These are phyloP conservation scores for Arthrinium phaeospermum DNA, from an alignment of 2,329 filamentous ascomycete genomes.

Conservation along the genomic window DNA sequence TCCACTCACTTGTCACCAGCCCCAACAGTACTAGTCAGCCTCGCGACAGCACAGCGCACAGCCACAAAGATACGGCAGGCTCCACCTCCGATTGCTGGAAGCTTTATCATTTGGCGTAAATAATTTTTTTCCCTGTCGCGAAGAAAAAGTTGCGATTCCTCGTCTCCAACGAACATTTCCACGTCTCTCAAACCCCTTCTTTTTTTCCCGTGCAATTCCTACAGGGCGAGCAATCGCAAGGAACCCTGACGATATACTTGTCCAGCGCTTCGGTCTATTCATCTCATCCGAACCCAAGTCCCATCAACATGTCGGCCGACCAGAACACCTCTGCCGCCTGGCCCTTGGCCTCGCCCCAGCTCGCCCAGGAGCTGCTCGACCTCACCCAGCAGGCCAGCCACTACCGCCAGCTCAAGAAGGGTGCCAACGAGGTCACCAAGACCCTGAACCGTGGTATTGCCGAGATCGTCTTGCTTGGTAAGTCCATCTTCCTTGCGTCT, in stretches of 20 bases:
- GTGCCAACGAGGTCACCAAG: slow-evolving; percentile 83
- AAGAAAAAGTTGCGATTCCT: background rate
- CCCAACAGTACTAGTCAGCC: background rate
- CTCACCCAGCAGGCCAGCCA: slow-evolving; percentile 75
- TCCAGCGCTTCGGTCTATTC: slow-evolving; percentile 6
- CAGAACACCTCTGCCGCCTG: slow-evolving; percentile 50
- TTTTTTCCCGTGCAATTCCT: slow-evolving; percentile 16
- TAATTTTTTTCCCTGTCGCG: slow-evolving; percentile 10
- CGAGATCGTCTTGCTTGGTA: slow-evolving; percentile 77
- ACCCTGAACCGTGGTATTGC: slow-evolving; percentile 88
- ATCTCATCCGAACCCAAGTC: slow-evolving; percentile 12
- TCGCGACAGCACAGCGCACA: background rate
- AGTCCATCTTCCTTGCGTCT: too few relatives aligned
- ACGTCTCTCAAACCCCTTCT: background rate
- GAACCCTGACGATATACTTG: slow-evolving; percentile 56
- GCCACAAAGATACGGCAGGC: slow-evolving; percentile 2
- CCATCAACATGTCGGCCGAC: slow-evolving; percentile 35
- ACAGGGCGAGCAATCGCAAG: slow-evolving; percentile 67
- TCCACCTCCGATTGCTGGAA: slow-evolving; percentile 1
- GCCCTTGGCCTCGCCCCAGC: slow-evolving; percentile 74
- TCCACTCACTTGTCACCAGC: background rate
- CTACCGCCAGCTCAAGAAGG: slow-evolving; percentile 66
- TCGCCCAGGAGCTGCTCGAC: slow-evolving; percentile 84
- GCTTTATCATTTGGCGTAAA: slow-evolving; percentile 9
- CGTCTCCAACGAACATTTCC: background rate